Conservation (phyloP, 441 rosid genomes). For the Hura crepitans region DNA sequence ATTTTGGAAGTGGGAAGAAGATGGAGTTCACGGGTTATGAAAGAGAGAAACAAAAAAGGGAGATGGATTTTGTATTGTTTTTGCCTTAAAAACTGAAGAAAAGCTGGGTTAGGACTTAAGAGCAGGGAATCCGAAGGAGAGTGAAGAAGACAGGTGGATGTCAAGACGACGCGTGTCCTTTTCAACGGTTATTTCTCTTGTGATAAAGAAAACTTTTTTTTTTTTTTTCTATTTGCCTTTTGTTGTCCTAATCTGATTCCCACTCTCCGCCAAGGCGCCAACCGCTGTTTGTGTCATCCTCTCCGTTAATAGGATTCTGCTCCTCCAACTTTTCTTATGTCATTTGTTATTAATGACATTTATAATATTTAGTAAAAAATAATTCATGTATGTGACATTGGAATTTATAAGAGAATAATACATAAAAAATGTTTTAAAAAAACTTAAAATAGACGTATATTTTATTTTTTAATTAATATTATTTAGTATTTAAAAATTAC, state of each 20-base stretch:
- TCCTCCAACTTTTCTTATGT: too few species aligned
- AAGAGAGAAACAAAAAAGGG: conserved; percentile 12
- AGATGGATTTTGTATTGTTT: not conserved
- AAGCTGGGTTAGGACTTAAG: not conserved
- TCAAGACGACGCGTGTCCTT: conserved; percentile 48
- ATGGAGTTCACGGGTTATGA: not conserved
- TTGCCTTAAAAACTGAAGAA: conserved; percentile 18
- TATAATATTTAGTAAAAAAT: too few species aligned
- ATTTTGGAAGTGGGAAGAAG: not conserved
- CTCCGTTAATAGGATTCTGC: not conserved
- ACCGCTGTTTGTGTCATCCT: not conserved
- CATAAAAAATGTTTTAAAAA: too few species aligned
- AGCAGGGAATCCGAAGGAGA: conserved; percentile 34
- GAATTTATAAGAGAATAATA: too few species aligned
- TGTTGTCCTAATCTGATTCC: not conserved
- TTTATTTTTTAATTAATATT: too few species aligned
- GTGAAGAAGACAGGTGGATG: conserved; percentile 57
- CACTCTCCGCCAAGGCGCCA: not conserved
- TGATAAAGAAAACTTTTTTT: not conserved
- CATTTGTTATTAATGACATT: too few species aligned
- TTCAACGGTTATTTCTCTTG: conserved; percentile 41
- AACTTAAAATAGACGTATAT: too few species aligned
- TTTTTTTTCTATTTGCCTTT: not conserved
- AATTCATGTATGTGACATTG: too few species aligned
- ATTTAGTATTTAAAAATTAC: too few species aligned